Base-by-base conservation (phyloP, 2,329 filamentous ascomycete species). In the Penicillium sp. region DNA sequence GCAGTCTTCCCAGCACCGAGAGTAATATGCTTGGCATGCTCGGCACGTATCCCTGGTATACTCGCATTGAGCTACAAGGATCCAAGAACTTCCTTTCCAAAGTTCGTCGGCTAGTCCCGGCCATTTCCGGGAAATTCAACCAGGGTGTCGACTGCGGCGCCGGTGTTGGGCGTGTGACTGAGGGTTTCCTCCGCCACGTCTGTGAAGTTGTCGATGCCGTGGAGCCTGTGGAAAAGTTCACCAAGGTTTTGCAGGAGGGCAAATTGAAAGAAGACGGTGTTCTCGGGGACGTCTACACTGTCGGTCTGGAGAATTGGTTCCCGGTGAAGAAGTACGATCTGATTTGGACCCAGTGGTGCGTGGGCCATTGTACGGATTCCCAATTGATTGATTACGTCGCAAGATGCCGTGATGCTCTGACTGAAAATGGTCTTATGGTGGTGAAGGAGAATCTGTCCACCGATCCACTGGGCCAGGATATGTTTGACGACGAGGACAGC, bases 311-410 rank as follows among this genome's bases (percentile, higher is more conserved):
- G 68, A 77, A 80, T 25, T 95, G 88, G 88, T 75, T 78, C 0
- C 71, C 68, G 4, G 54, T 55, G 43, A 69, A 69, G 7, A 66
- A 71, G 42, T 96, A 96, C 69, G 86, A 91, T 65, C 68, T 95
- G 40, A 83, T 96, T 53, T 95, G 89, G 88, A 86, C 81, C 45
- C 91, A 96, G 69, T 95, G 91, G 90, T 96, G 90, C 68, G 70
- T 92, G 6, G 87, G 88, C 23, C 86, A 96, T 67, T 73, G 95
- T 47, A 89, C 81, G 0, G 89, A 95, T 65, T 71, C 70, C 6
- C 83, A 95, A 66, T 66, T 96, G 3, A 75, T 87, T 1, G 73
- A 72, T 2, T 95, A 85, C 62, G 70, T 96, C 13, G 59, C 72
- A 48, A 76, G 81, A 24, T 88, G 88, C 65, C 78, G 77, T 42